Evolutionary conservation across 2,329 filamentous ascomycete genomes (phyloP).

Genomic region (Stachybotrys elegans): DNA sequence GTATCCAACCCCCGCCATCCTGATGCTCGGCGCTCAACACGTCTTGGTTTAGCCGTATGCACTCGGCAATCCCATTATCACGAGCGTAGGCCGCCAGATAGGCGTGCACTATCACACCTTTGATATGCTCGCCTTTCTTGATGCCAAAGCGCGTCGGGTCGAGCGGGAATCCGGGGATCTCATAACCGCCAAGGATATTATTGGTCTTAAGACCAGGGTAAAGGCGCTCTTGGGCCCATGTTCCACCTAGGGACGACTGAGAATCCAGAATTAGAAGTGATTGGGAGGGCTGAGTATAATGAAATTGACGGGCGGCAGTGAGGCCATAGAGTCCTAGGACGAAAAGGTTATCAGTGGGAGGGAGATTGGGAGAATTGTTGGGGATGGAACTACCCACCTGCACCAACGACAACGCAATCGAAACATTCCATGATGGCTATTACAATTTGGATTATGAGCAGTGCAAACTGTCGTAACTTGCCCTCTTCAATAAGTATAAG

Average conservation of each 20-base stretch:
- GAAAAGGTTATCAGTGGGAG: not conserved
- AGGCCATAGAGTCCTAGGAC: conserved; percentile 8
- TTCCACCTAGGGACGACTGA: conserved; percentile 6
- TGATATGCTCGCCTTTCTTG: conserved; percentile 7
- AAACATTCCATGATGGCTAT: conserved; percentile 5
- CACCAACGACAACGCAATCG: conserved; percentile 11
- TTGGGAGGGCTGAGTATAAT: conserved; percentile 1
- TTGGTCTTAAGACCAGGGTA: conserved; percentile 12
- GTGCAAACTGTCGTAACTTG: no score
- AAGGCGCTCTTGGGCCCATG: conserved; percentile 9
- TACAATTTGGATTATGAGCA: not conserved
- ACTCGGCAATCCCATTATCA: conserved; percentile 3
- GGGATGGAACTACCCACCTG: conserved; percentile 5
- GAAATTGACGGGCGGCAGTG: conserved; percentile 7
- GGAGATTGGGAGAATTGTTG: not conserved
- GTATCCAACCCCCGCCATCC: not conserved
- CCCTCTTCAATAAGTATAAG: no score
- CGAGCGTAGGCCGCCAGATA: conserved; percentile 10
- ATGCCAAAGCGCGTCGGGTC: conserved; percentile 5
- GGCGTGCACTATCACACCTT: conserved; percentile 5
- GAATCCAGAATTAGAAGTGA: conserved; percentile 8
- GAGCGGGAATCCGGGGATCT: conserved; percentile 11
- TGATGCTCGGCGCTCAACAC: not conserved
- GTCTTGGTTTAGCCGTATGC: conserved; percentile 4
- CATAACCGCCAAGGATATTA: conserved; percentile 10